Conservation (phyloP, 257 asterid species). For the Perilla frutescens region DNA sequence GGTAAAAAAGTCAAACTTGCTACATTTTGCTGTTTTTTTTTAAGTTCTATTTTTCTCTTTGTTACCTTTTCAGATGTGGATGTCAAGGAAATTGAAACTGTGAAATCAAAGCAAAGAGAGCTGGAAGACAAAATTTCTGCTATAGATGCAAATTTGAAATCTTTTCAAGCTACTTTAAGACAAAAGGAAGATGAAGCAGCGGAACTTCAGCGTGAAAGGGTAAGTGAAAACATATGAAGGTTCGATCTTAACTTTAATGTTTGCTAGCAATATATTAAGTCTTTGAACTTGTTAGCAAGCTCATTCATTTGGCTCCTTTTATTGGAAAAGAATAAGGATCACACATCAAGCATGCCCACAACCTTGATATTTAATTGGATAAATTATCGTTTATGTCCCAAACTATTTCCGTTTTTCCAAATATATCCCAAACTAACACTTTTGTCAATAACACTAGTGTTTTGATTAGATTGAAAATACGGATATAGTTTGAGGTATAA, state of each 20-base stretch:
- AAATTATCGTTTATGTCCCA: too few relatives aligned
- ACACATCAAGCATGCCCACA: neutral
- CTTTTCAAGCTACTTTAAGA: conserved; percentile 60
- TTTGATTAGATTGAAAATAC: too few relatives aligned
- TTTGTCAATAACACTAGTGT: too few relatives aligned
- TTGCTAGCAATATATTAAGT: conserved; percentile 2
- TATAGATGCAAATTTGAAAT: conserved; percentile 49
- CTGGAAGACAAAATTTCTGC: conserved; percentile 48
- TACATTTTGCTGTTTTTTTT: conserved; percentile 10
- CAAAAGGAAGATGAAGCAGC: conserved; percentile 76
- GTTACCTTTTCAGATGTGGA: conserved; percentile 61
- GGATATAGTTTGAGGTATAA: too few relatives aligned
- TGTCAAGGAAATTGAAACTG: conserved; percentile 67
- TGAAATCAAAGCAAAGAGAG: conserved; percentile 48
- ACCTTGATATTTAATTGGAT: neutral
- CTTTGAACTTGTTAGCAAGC: neutral
- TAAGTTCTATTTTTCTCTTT: conserved; percentile 21
- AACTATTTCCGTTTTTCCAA: too few relatives aligned
- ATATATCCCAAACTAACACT: too few relatives aligned
- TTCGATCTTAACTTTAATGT: neutral
- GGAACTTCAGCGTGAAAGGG: conserved; percentile 68
- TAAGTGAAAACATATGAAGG: conserved; percentile 44
- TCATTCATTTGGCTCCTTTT: conserved; percentile 3
- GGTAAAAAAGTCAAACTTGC: conserved; percentile 25
- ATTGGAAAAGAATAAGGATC: conserved; percentile 5